phyloP scores from a whole-genome alignment of 2,329 filamentous ascomycete genomes.

The Paecilomyces sp. region DNA sequence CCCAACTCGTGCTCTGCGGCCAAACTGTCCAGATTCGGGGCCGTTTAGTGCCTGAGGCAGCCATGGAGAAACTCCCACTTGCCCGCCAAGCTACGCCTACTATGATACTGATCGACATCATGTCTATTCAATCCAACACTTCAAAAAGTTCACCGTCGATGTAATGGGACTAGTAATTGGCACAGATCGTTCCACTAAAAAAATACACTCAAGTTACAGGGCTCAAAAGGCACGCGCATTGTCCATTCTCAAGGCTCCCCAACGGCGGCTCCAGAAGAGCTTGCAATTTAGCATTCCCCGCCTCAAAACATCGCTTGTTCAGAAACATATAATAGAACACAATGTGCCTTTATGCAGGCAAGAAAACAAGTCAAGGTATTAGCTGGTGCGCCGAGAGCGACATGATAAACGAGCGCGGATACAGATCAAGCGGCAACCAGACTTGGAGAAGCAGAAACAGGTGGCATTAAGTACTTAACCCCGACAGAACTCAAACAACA shows the following conservation, averaged over 20 bases:
- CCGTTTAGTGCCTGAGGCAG: neutral
- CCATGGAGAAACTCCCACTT: neutral
- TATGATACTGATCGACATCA: neutral
- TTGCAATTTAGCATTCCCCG: neutral
- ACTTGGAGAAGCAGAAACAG: neutral
- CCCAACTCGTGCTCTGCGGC: neutral
- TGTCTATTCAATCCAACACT: neutral
- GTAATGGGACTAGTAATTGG: neutral
- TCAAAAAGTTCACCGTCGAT: neutral
- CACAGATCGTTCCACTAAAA: neutral
- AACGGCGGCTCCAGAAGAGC: neutral
- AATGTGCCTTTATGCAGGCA: neutral
- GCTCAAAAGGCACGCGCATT: neutral
- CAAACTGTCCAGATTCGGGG: neutral
- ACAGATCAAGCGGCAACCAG: neutral
- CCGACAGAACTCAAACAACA: neutral
- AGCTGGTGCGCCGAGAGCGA: neutral
- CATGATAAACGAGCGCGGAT: neutral
- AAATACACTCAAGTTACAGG: neutral
- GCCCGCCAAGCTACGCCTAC: neutral
- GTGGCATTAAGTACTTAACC: neutral
- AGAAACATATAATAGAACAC: neutral
- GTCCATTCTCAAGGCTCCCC: neutral
- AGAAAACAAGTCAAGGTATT: neutral
- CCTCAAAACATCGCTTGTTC: neutral